Evolutionary conservation across 805 yeast species (phyloP).

Genomic region (Kodamaea restingae): DNA sequence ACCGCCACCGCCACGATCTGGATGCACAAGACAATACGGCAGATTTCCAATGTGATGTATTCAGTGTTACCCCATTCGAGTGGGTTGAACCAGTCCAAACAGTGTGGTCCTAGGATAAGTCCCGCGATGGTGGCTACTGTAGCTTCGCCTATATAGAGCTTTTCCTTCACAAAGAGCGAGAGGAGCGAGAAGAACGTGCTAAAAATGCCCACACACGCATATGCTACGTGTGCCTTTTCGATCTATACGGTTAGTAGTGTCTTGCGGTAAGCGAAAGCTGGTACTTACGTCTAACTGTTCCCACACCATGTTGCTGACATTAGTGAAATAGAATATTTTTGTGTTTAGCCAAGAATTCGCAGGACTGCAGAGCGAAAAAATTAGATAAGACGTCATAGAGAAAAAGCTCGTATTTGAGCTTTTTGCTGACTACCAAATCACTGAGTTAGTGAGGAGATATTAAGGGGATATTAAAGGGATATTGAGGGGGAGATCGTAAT

Average conservation of each 20-base stretch:
- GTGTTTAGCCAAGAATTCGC: too few relatives aligned
- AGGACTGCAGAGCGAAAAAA: too few relatives aligned
- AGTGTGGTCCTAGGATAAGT: slow-evolving; percentile 83
- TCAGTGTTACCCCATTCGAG: slow-evolving; percentile 82
- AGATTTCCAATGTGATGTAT: slow-evolving; percentile 73
- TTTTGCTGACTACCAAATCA: too few relatives aligned
- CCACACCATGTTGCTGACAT: slow-evolving; percentile 14
- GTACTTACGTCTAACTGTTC: slow-evolving; percentile 20
- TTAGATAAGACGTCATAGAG: too few relatives aligned
- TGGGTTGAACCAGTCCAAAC: slow-evolving; percentile 80
- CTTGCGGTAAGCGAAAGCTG: not conserved
- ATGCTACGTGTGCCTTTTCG: slow-evolving; percentile 76
- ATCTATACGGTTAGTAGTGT: slow-evolving; percentile 21
- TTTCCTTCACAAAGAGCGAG: slow-evolving; percentile 79
- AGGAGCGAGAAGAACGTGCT: slow-evolving; percentile 75
- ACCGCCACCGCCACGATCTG: slow-evolving; percentile 95
- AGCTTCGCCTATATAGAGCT: slow-evolving; percentile 85
- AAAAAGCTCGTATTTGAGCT: too few relatives aligned
- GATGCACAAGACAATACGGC: slow-evolving; percentile 76
- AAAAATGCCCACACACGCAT: slow-evolving; percentile 83
- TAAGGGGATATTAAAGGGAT: too few relatives aligned
- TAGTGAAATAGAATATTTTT: not conserved
- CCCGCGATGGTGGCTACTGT: slow-evolving; percentile 85
- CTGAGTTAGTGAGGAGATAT: too few relatives aligned
- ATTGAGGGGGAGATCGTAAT: too few relatives aligned